Evolutionary conservation across 2,329 filamentous ascomycete genomes (phyloP).

Genomic region (Venturia nashicola): DNA sequence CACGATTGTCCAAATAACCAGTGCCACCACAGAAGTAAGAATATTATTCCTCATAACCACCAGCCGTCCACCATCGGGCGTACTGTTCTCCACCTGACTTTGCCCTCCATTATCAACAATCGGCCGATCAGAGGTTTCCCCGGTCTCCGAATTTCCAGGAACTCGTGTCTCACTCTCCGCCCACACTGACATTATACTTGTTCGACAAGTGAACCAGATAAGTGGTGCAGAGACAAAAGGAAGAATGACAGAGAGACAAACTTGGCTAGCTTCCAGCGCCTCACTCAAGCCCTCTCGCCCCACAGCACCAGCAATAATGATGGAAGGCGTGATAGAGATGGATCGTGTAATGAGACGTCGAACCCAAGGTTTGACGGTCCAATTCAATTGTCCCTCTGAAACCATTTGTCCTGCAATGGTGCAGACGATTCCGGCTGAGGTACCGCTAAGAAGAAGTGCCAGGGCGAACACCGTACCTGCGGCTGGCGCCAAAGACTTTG

Average conservation of each 20-base stretch:
- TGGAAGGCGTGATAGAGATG: conserved; percentile 70
- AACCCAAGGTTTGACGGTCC: conserved; percentile 65
- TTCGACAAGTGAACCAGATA: conserved; percentile 72
- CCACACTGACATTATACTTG: conserved; percentile 65
- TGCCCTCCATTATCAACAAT: conserved; percentile 10
- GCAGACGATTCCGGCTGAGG: conserved; percentile 75
- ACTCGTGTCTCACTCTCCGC: neutral
- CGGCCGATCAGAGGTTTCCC: neutral
- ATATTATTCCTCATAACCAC: conserved; percentile 57
- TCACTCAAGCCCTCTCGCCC: conserved; percentile 57
- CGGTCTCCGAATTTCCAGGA: neutral
- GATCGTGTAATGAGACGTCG: conserved; percentile 64
- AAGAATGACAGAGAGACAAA: conserved; percentile 64
- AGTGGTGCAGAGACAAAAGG: conserved; percentile 75
- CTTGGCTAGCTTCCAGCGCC: conserved; percentile 65
- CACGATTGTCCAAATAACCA: conserved; percentile 61
- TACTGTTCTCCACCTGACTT: conserved; percentile 16
- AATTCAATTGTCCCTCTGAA: conserved; percentile 66
- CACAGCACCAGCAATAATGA: conserved; percentile 71
- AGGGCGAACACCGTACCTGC: conserved; percentile 78
- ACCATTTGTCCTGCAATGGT: conserved; percentile 88
- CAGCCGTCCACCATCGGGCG: neutral
- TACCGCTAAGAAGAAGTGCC: conserved; percentile 66
- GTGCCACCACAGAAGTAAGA: conserved; percentile 45
- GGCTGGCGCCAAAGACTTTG: conserved; percentile 53